phyloP scores from a whole-genome alignment of 2,329 filamentous ascomycete species.

The Cladophialophora yegresii region DNA sequence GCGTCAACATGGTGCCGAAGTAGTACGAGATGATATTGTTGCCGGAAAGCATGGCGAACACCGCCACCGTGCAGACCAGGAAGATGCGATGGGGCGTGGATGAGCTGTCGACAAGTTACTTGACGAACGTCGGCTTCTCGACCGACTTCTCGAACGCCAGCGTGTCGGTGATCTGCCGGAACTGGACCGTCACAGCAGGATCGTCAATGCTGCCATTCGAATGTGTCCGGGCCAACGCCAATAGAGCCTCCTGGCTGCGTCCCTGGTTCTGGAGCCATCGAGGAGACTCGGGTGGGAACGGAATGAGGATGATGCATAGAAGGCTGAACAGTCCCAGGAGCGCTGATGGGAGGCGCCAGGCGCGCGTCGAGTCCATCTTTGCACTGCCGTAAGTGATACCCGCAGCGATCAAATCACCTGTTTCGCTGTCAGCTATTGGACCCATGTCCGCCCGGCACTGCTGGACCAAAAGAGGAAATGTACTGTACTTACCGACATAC shows the following conservation, averaged over 20 bases:
- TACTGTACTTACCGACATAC: conserved; percentile 30
- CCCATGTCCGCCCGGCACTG: too few relatives aligned
- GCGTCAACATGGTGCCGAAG: conserved; percentile 48
- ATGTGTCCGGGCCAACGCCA: conserved; percentile 19
- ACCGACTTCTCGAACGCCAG: conserved; percentile 22
- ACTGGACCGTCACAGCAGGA: conserved; percentile 16
- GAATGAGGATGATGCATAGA: conserved; percentile 48
- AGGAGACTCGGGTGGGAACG: conserved; percentile 53
- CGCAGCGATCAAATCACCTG: conserved; percentile 51
- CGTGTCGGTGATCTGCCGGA: conserved; percentile 29
- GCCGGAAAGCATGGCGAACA: conserved; percentile 29
- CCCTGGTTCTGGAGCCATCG: conserved; percentile 38
- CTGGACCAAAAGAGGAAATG: background rate
- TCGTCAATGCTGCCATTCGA: conserved; percentile 25
- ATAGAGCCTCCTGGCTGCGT: conserved; percentile 30
- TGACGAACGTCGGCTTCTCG: conserved; percentile 13
- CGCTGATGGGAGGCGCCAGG: conserved; percentile 51
- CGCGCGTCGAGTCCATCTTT: conserved; percentile 50
- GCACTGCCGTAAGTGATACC: conserved; percentile 49
- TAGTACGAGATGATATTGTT: conserved; percentile 41
- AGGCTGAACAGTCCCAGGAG: conserved; percentile 47
- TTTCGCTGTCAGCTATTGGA: background rate
- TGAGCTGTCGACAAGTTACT: conserved; percentile 15
- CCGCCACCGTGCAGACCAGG: conserved; percentile 19
- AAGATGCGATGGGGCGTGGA: conserved; percentile 23